Evolutionary conservation across 2,329 filamentous ascomycete species (phyloP), one percentile per base, ranked within the genome.

Genomic region (Phialocephala subalpina): DNA sequence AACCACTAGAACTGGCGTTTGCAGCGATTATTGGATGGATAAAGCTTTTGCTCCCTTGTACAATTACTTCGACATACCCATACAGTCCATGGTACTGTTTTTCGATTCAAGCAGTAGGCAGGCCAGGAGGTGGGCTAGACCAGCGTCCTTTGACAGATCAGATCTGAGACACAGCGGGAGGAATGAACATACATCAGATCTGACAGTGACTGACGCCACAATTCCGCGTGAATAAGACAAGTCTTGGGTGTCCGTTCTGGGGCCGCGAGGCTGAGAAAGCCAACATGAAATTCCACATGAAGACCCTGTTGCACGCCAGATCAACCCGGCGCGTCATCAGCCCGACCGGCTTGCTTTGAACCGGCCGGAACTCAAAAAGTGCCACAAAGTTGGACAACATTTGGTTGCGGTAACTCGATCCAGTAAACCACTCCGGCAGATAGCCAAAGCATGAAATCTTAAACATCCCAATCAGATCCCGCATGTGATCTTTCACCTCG

Each of bases 61-160:
- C 47, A 62, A 72, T 69, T 72, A 70, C 63, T 71, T 70, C 58
- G 58, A 70, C 69, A 73, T 71, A 74, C 72, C 71, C 70, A 33
- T 38, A 69, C 72, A 72, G 73, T 71, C 67, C 47, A 38, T 60
- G 25, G 59, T 16, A 69, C 64, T 72, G 66, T 67, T 47, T 53
- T 69, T 67, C 49, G 55, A 70, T 62, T 70, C 64, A 33, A 58
- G 56, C 9, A 33, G 56, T 33, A 33, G 29, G 29, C 29, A 53
- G 29, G 20, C 33, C 7, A 62, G 25, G 25, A 27, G 38, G 40
- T 22, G 42, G 22, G 22, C 33, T 55, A 33, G 52, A 33, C 35
- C 14, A 33, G 18, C 27, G 35, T 35, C 38, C 35, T 35, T 42
- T 16, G 20, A n/a, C n/a, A n/a, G n/a, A n/a, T n/a, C n/a, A 62